These are phyloP conservation scores for Penicillium longicatenatum DNA, from an alignment of 495 filamentous ascomycete species.

Conservation along the genomic window DNA sequence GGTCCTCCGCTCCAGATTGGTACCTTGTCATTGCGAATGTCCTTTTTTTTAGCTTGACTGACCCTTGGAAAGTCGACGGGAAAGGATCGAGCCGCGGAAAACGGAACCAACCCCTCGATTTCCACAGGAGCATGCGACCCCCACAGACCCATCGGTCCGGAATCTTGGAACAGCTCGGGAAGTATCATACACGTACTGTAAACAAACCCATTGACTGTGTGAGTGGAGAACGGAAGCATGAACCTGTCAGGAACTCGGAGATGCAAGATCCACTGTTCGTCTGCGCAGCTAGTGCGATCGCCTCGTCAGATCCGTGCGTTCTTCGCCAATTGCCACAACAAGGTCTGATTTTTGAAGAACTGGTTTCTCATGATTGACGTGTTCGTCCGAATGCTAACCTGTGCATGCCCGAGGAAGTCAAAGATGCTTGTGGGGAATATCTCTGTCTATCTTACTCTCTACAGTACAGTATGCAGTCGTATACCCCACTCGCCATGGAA, in stretches of 20 bases:
- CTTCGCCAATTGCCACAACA: background rate
- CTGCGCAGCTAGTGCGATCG: background rate
- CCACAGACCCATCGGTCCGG: background rate
- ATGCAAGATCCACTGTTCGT: conserved; percentile 2
- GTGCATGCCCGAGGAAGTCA: background rate
- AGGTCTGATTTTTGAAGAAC: background rate
- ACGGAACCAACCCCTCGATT: background rate
- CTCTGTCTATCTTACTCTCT: background rate
- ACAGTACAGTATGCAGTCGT: no score
- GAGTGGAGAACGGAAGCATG: background rate
- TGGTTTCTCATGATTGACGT: background rate
- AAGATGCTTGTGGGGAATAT: background rate
- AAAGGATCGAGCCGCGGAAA: background rate
- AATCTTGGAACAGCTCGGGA: background rate
- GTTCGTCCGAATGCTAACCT: background rate
- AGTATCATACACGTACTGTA: conserved; percentile 1
- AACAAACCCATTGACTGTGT: background rate
- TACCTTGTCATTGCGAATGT: background rate
- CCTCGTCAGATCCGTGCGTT: background rate
- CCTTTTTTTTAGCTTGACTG: background rate
- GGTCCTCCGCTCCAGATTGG: background rate
- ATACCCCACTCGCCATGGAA: background rate
- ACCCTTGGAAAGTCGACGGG: background rate
- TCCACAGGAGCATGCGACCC: background rate
- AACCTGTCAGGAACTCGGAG: background rate